Evolutionary conservation across 805 yeast genomes (phyloP), one percentile per base, ranked within the genome.

Genomic region (Starmerella floris): DNA sequence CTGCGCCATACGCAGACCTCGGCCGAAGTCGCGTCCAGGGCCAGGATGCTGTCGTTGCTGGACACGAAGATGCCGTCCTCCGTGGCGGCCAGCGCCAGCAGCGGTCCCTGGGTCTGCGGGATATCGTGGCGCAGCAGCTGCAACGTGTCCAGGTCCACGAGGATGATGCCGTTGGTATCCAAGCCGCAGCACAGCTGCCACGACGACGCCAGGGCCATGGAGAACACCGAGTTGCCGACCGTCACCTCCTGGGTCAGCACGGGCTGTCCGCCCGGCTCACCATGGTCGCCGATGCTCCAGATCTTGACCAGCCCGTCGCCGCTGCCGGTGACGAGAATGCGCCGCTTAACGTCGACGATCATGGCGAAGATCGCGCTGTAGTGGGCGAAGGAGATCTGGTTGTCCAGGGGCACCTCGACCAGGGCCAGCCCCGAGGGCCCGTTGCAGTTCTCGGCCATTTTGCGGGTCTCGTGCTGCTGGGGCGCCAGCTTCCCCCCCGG

Each of bases 261-360:
- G 1, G 50, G 52, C 16, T 40, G 28, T 6, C 45, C 49, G 2
- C 17, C 49, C 4, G 35, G 23, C 1, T 49, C 48, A 11, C 38
- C 38, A 9, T 8, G 17, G 10, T 8, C 17, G 4, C 53, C 49
- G 23, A 76, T 53, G 0, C 74, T 72, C 97, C 97, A 88, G 11
- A 84, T 58, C 52, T 83, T 83, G n/a, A 80, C 73, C 8, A 71
- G 53, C 0, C 96, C 97, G 62, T 91, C 97, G 36, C 97, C 97
- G 39, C 95, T 94, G 23, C 93, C 88, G 2, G 82, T 68, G 3
- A 79, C 60, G 6, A 81, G 55, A 20, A 57, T 50, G 22, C 66
- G 64, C 23, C 51, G 50, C 30, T 28, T 16, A 5, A 26, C 20
- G 31, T 50, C 54, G 19, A 50, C 30, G 5, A 44, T 40, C 72